Percentiles rank a stretch among this genome's conserved stretches.
Evolutionary conservation across 306 rosid species (phyloP).

Genomic region (Alnus glutinosa): DNA sequence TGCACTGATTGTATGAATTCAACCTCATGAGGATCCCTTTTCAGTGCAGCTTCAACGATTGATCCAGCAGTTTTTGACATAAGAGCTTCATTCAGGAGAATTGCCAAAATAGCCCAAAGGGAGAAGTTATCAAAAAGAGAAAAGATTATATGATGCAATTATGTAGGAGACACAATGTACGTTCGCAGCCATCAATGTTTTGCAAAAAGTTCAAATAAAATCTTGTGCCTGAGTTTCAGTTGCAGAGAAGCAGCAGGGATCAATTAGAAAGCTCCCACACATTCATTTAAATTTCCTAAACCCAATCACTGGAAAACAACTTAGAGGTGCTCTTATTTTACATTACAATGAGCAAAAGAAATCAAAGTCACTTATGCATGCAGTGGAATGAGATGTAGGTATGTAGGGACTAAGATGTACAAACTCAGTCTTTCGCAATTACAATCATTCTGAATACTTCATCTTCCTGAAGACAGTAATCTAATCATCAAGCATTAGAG

Average conservation of each 20-base stretch:
- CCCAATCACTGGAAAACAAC: slow-evolving; percentile 7
- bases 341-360: not conserved
- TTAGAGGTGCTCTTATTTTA: slow-evolving; percentile 6
- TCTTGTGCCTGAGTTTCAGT: slow-evolving; percentile 20
- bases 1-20: slow-evolving; percentile 91
- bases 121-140: slow-evolving; percentile 24
- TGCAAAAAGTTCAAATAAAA: slow-evolving; percentile 15
- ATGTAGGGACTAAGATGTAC: not conserved
- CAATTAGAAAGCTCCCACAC: slow-evolving; percentile 10
- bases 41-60: slow-evolving; percentile 84
- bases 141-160: slow-evolving; percentile 11
- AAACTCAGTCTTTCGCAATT: not conserved
- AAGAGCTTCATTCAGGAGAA: slow-evolving; percentile 63
- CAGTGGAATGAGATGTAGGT: not conserved
- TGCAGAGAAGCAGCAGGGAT: slow-evolving; percentile 14
- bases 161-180: slow-evolving; percentile 11
- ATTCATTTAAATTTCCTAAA: slow-evolving; percentile 6
- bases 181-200: slow-evolving; percentile 14
- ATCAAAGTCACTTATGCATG: not conserved
- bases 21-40: slow-evolving; percentile 91
- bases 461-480: not conserved
- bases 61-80: slow-evolving; percentile 96
- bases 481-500: not conserved
- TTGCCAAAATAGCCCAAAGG: slow-evolving; percentile 35
- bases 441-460: not conserved